Base-by-base conservation (phyloP, 805 yeast species). In the Candida awuae region DNA sequence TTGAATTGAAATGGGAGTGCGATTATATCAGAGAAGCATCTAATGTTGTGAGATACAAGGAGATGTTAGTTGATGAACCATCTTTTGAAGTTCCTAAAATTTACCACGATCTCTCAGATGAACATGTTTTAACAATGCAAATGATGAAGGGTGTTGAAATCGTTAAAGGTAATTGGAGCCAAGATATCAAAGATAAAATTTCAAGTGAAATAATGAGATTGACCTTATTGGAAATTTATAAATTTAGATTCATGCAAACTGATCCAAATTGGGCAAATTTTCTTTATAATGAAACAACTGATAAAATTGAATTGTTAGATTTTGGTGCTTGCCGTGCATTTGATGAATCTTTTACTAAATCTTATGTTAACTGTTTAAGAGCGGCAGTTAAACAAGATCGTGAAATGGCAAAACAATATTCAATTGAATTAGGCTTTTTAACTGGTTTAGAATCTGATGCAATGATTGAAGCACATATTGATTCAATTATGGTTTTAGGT, bases 251-350 rank as follows among this genome's bases (percentile, higher is more conserved):
- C 63, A 92, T 92, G 98, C 98, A 92, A 63, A 90, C 97, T 1
- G 98, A 92, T 63, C 98, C 98, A 37, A 92, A 92, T 60, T 92
- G 98, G 98, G 97, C 98, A 32, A 92, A 92, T 59, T 92, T 92
- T 63, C 63, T 92, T 43, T 87, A 84, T 65, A 87, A 92, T 54
- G 67, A 67, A 25, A 50, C 65, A n/a, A 77, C 87, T 2, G 62
- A 73, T 19, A 77, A 81, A 58, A 76, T 92, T 41, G 97, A 90
- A 59, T 67, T 92, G 40, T 66, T 92, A 38, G 98, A 92, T 63
- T 92, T 92, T 62, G 98, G 98, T 34, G 97, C 98, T 1, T 81
- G 96, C 6, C 71, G 97, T 47, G 83, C 76, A 23, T 92, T 77
- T 58, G 67, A 75, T 17, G 73, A 69, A 29, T 73, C 73, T 14